A percentile compares a stretch with the other conserved stretches of the same genome.
Conservation (phyloP, 306 rosid species). For the Aeschynomene evenia region DNA sequence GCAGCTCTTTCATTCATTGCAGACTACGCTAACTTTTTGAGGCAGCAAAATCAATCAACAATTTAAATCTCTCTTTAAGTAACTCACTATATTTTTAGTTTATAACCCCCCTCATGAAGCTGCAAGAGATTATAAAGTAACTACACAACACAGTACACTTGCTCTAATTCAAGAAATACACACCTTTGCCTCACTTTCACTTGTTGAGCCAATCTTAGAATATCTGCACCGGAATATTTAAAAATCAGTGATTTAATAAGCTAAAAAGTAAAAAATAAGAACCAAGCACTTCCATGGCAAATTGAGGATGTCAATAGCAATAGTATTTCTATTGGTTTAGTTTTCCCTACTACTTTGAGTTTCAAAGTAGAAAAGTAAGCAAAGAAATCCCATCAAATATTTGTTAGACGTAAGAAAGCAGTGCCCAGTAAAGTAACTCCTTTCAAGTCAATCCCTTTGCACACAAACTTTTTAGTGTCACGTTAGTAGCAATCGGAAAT, state of each 20-base stretch:
- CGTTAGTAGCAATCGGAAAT: too few species aligned
- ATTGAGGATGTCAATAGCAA: constrained; percentile 3
- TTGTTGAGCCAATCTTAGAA: constrained; percentile 66
- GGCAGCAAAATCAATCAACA: not conserved
- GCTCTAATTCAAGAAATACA: constrained; percentile 26
- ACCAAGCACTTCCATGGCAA: constrained; percentile 15
- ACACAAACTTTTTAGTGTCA: not conserved
- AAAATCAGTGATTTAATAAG: constrained; percentile 1
- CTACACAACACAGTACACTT: not conserved
- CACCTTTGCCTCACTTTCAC: constrained; percentile 98
- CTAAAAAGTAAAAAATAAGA: not conserved
- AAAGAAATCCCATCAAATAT: constrained; percentile 17
- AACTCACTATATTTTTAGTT: not conserved
- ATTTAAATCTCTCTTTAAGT: not conserved
- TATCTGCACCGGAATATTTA: constrained; percentile 57
- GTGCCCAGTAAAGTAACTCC: not conserved
- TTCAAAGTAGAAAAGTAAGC: not conserved
- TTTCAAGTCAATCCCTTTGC: constrained; percentile 14
- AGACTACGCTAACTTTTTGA: not conserved
- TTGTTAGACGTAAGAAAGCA: not conserved
- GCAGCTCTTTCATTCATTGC: not conserved
- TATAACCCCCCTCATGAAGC: not conserved
- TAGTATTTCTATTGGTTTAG: not conserved
- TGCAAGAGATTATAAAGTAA: not conserved
- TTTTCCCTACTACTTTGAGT: not conserved